A percentile compares a stretch with the other conserved stretches of the same genome.
These are phyloP conservation scores for Hapsidospora chrysogenum DNA, from an alignment of 495 filamentous ascomycete genomes.

Conservation along the genomic window DNA sequence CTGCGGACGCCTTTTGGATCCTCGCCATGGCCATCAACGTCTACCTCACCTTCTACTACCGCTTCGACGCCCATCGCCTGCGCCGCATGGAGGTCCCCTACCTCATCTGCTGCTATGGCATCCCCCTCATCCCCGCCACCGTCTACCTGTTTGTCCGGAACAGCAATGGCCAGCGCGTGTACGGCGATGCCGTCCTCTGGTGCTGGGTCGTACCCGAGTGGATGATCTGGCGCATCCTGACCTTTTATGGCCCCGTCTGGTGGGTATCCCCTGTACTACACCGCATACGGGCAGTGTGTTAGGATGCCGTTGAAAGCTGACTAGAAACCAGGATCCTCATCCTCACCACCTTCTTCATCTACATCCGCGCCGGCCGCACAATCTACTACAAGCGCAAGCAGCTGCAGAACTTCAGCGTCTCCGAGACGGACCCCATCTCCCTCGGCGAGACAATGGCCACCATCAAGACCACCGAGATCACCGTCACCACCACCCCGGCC, in stretches of 20 bases:
- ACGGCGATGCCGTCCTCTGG: slow-evolving; percentile 71
- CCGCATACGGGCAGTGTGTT: neutral
- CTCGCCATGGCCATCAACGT: slow-evolving; percentile 83
- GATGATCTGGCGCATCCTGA: slow-evolving; percentile 57
- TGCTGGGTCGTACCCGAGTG: slow-evolving; percentile 57
- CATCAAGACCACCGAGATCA: slow-evolving; percentile 41
- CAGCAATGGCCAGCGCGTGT: slow-evolving; percentile 34
- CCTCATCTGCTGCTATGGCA: slow-evolving; percentile 53
- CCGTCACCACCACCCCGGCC: slow-evolving; percentile 27
- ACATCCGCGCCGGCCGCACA: slow-evolving; percentile 50
- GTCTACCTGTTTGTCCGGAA: slow-evolving; percentile 47
- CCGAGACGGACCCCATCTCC: slow-evolving; percentile 20
- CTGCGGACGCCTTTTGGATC: slow-evolving; percentile 67
- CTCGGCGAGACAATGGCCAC: slow-evolving; percentile 26
- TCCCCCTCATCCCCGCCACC: slow-evolving; percentile 56
- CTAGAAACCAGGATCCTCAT: slow-evolving; percentile 31
- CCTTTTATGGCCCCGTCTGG: slow-evolving; percentile 80
- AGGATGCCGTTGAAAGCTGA: slow-evolving; percentile 12
- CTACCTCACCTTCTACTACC: slow-evolving; percentile 69
- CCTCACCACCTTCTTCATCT: slow-evolving; percentile 52
- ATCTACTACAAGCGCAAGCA: slow-evolving; percentile 43
- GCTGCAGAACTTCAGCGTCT: slow-evolving; percentile 25
- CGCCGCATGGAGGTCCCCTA: slow-evolving; percentile 59
- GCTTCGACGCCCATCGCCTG: slow-evolving; percentile 51
- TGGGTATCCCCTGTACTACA: slow-evolving; percentile 12